Conservation (phyloP, 2,329 filamentous ascomycete species). For the Penicillium sp. region DNA sequence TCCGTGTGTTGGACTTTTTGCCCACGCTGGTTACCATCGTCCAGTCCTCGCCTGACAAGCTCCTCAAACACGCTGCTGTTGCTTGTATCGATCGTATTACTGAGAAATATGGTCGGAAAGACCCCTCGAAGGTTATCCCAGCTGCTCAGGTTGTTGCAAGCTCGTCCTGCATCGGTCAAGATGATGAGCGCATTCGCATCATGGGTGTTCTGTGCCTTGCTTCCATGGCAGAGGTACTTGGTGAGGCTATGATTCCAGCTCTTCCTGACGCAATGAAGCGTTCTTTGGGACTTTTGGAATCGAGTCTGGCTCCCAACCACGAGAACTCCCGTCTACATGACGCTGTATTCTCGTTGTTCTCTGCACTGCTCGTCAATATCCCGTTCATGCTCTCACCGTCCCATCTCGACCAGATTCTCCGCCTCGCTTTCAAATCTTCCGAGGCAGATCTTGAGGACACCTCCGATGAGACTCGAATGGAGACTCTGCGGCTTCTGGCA, state of each 20-base stretch:
- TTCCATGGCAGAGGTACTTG: conserved; percentile 80
- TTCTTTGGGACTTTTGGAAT: conserved; percentile 63
- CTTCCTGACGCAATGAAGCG: conserved; percentile 69
- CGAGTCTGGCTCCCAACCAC: conserved; percentile 51
- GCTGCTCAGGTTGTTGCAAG: conserved; percentile 74
- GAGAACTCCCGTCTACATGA: conserved; percentile 65
- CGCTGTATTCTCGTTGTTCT: conserved; percentile 73
- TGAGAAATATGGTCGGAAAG: conserved; percentile 92
- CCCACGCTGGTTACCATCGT: conserved; percentile 73
- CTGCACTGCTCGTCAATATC: conserved; percentile 71
- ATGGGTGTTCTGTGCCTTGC: conserved; percentile 86
- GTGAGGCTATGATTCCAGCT: conserved; percentile 77
- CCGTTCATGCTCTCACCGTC: conserved; percentile 81
- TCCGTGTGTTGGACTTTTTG: conserved; percentile 69
- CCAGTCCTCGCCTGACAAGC: conserved; percentile 62
- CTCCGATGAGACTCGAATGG: conserved; percentile 58
- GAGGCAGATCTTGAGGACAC: conserved; percentile 55
- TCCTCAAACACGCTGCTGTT: conserved; percentile 78
- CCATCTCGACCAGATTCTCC: conserved; percentile 66
- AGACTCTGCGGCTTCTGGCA: conserved; percentile 68
- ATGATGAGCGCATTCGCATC: conserved; percentile 65
- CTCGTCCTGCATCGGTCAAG: conserved; percentile 66
- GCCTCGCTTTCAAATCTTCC: conserved; percentile 67
- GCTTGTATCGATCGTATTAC: conserved; percentile 87
- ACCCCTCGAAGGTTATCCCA: conserved; percentile 66